These are phyloP conservation scores for Cytospora mali DNA, from an alignment of 2,329 filamentous ascomycete species.

Conservation along the genomic window DNA sequence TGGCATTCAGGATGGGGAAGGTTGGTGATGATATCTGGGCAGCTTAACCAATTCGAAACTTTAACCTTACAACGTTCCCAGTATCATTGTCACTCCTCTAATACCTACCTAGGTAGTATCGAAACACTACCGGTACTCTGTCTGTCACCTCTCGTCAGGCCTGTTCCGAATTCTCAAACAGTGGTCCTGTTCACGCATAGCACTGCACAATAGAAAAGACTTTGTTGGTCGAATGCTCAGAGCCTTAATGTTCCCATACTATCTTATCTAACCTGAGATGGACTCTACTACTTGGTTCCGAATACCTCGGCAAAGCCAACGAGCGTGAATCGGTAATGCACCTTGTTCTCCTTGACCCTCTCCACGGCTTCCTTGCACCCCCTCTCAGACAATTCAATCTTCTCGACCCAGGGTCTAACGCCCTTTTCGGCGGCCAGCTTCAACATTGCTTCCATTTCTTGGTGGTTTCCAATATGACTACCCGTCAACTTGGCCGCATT, in stretches of 20 bases:
- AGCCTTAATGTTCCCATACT: background rate
- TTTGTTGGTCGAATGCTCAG: background rate
- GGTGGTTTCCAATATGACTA: constrained; percentile 63
- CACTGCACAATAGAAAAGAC: background rate
- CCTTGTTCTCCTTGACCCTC: constrained; percentile 70
- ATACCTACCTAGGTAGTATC: too few species aligned
- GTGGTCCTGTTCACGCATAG: background rate
- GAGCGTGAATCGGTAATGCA: constrained; percentile 73
- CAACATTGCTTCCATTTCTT: constrained; percentile 62
- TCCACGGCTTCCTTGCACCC: constrained; percentile 71
- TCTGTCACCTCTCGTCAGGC: too few species aligned
- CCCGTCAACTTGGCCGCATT: constrained; percentile 44
- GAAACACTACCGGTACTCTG: too few species aligned
- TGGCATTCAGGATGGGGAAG: constrained; percentile 9
- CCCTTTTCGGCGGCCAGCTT: constrained; percentile 60
- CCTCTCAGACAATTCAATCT: constrained; percentile 39
- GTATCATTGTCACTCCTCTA: too few species aligned
- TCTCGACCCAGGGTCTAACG: constrained; percentile 33
- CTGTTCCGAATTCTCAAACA: background rate
- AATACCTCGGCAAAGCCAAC: constrained; percentile 70
- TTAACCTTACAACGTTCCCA: background rate
- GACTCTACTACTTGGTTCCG: constrained; percentile 27
- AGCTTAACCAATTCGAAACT: too few species aligned
- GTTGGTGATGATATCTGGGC: background rate
- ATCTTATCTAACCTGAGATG: background rate